Percentiles rank a stretch among this genome's conserved stretches.
Evolutionary conservation across 305 asterid species (phyloP).

Genomic region (Fraxinus dipetala): DNA sequence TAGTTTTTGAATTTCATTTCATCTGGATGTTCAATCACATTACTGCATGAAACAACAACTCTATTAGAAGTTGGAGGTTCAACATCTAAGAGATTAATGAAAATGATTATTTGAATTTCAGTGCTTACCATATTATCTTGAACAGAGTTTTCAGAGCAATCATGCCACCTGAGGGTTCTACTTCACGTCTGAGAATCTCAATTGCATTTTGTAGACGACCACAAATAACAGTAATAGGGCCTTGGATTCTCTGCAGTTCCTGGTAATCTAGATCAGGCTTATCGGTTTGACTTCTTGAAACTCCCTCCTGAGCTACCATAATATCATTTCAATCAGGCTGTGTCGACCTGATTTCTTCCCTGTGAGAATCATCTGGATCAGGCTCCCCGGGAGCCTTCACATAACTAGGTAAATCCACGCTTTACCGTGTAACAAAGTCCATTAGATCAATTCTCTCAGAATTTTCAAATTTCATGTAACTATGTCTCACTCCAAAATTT

Average conservation of each 20-base stretch:
- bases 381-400: slow-evolving; percentile 24
- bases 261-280: slow-evolving; percentile 61
- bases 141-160: slow-evolving; percentile 52
- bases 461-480: slow-evolving; percentile 8
- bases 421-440: slow-evolving; percentile 5
- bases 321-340: slow-evolving; percentile 34
- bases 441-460: slow-evolving; percentile 15
- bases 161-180: slow-evolving; percentile 39
- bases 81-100: not conserved
- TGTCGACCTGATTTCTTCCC: slow-evolving; percentile 23
- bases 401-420: slow-evolving; percentile 11
- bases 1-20: slow-evolving; percentile 73
- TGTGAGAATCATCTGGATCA: slow-evolving; percentile 29
- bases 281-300: slow-evolving; percentile 19
- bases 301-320: slow-evolving; percentile 11
- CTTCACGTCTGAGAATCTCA: slow-evolving; percentile 62
- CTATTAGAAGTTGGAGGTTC: slow-evolving; percentile 7
- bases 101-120: not conserved
- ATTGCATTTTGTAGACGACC: slow-evolving; percentile 65
- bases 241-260: slow-evolving; percentile 77
- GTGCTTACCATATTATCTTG: slow-evolving; percentile 56
- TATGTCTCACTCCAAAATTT: slow-evolving; percentile 24
- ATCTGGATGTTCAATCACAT: slow-evolving; percentile 74
- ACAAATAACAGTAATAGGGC: slow-evolving; percentile 59
- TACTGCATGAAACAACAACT: slow-evolving; percentile 47